Conservation (phyloP, 2,329 filamentous ascomycete genomes). For the Neurospora sp. region DNA sequence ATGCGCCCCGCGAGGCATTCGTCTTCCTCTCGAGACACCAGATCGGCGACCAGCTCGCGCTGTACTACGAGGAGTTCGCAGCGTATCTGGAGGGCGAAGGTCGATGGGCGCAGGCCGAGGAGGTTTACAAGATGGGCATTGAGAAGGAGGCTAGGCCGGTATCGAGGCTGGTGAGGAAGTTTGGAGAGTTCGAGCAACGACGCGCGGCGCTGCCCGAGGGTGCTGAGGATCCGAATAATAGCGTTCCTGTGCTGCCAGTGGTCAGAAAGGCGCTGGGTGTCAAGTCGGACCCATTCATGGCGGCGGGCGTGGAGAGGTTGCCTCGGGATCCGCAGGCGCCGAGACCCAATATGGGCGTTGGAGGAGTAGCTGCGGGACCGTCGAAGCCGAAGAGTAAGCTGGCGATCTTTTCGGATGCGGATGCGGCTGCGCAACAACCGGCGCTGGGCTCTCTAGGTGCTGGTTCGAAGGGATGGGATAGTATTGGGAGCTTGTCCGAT, state of each 20-base stretch:
- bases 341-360: conserved; percentile 36
- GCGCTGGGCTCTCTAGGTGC: conserved; percentile 42
- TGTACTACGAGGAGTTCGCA: conserved; percentile 97
- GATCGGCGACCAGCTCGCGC: conserved; percentile 76
- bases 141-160: conserved; percentile 78
- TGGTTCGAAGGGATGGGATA: conserved; percentile 75
- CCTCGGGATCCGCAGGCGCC: conserved; percentile 56
- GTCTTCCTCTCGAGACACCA: conserved; percentile 81
- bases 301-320: conserved; percentile 27
- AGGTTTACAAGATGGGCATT: conserved; percentile 85
- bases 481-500: conserved; percentile 74
- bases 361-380: conserved; percentile 47
- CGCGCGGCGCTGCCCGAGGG: conserved; percentile 45
- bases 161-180: conserved; percentile 77
- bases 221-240: conserved; percentile 56
- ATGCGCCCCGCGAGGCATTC: conserved; percentile 86
- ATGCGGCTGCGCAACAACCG: conserved; percentile 45
- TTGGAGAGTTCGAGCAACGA: conserved; percentile 80
- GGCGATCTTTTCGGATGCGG: conserved; percentile 78
- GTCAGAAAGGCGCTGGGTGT: conserved; percentile 75
- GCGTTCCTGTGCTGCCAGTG: conserved; percentile 69
- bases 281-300: conserved; percentile 72
- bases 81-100: conserved; percentile 80
- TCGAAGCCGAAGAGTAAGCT: conserved; percentile 61
- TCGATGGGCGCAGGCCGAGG: conserved; percentile 83